Conservation (phyloP, 2,329 filamentous ascomycete genomes). For the Tolypocladium inflatum region DNA sequence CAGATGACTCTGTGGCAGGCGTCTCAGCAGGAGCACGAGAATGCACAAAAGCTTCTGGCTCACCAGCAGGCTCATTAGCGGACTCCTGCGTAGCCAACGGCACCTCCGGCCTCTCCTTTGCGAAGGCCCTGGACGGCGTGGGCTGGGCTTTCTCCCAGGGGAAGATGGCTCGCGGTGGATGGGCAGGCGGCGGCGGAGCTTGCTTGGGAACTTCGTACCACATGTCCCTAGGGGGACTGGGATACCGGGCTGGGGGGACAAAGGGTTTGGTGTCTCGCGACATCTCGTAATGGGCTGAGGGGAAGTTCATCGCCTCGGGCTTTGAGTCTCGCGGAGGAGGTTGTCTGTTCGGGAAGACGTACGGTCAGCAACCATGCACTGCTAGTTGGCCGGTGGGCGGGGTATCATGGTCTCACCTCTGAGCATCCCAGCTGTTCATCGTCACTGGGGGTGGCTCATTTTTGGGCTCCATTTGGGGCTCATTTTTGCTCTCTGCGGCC, state of each 20-base stretch:
- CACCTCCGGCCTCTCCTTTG: conserved; percentile 7
- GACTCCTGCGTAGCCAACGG: background rate
- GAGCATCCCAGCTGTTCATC: conserved; percentile 42
- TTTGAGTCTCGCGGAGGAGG: conserved; percentile 56
- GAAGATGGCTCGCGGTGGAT: conserved; percentile 64
- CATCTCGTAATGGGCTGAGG: conserved; percentile 72
- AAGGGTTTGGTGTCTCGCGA: conserved; percentile 68
- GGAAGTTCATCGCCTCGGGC: conserved; percentile 81
- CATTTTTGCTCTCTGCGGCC: background rate
- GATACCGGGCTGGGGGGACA: conserved; percentile 65
- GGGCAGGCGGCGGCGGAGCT: conserved; percentile 40
- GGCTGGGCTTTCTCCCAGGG: conserved; percentile 75
- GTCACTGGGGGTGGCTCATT: background rate
- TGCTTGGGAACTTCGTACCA: conserved; percentile 73
- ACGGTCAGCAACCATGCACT: background rate
- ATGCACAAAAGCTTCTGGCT: conserved; percentile 11
- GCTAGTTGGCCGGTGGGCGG: background rate
- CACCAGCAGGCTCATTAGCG: conserved; percentile 10
- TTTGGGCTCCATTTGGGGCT: too few species aligned
- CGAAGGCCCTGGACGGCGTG: conserved; percentile 55
- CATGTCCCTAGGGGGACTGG: conserved; percentile 79
- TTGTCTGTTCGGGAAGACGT: conserved; percentile 34
- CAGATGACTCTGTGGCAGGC: conserved; percentile 23
- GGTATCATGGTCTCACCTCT: conserved; percentile 31
- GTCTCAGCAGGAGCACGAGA: conserved; percentile 19